Base-by-base conservation (phyloP, 1,284 basidiomycete species). In the Pisolithus thermaeus region DNA sequence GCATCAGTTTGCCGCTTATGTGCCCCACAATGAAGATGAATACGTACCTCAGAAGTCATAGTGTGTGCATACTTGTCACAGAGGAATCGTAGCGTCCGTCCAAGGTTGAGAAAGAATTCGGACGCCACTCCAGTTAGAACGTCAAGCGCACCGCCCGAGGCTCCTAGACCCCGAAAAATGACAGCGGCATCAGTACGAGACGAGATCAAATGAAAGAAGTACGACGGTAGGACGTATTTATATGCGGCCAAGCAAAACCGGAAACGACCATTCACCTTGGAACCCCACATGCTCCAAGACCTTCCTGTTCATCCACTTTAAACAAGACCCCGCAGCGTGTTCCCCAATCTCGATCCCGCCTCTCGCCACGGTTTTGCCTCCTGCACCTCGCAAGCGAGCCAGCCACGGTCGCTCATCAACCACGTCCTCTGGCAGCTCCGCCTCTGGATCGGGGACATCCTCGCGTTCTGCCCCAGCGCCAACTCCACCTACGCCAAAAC, bases 271-370 rank as follows among this genome's bases (percentile, higher is more conserved):
- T 81, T 52, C 51, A 88, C 92, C 90, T 74, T 96, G 92, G 63
- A 97, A 96, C 1, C 92, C 93, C 36, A 80, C 77, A 71, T 95
- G 93, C 55, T 92, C 90, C 56, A 95, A 65, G 46, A 95, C 74
- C 65, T 88, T 89, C 46, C 77, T 74, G 11, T 79, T 73, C 75
- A 81, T 78, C 87, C 87, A 90, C 57, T 74, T 70, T 56, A 88
- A 59, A 69, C 87, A 90, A 52, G 77, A 72, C 32, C 75, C 73
- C 27, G 78, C 78, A 50, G 79, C 80, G 55, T 70, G 66, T 53
- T 76, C 77, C 0, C 81, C 81, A 30, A 87, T 62, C 51, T 75
- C 75, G 8, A 59, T 52, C 45, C 63, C 61, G 60, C 59, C 16
- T 8, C 65, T 66, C 47, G 63, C 58, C 41, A 58, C n/a, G 39